phyloP scores from a whole-genome alignment of 441 rosid species.

The Corymbia citriodora region DNA sequence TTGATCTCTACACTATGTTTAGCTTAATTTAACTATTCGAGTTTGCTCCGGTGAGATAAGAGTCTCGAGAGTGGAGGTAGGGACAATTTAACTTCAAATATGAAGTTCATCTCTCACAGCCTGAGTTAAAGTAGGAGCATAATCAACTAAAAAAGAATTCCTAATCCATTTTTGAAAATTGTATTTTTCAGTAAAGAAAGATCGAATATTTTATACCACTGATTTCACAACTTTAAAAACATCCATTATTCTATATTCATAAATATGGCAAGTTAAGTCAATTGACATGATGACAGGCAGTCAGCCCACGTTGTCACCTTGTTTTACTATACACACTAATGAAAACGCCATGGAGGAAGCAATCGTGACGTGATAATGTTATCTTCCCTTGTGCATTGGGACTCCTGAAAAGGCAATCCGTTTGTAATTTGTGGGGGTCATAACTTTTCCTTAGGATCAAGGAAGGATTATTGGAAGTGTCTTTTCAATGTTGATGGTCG shows the following conservation, averaged over 20 bases:
- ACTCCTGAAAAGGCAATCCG: neutral
- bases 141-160: neutral
- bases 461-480: neutral
- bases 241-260: neutral
- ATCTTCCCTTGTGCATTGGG: neutral
- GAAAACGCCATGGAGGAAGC: neutral
- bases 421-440: neutral
- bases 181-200: neutral
- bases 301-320: neutral
- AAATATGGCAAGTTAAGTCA: rapidly evolving
- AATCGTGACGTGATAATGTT: neutral
- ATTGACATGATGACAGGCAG: neutral
- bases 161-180: neutral
- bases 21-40: neutral
- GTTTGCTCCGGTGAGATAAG: no score
- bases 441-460: neutral
- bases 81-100: no score
- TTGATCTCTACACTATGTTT: neutral
- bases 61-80: no score
- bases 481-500: neutral
- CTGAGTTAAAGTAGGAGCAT: no score
- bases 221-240: neutral
- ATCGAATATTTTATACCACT: neutral
- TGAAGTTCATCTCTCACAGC: no score
- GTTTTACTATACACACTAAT: neutral